Base-by-base conservation (phyloP, 2,329 filamentous ascomycete genomes). In the Sclerotinia minor region DNA sequence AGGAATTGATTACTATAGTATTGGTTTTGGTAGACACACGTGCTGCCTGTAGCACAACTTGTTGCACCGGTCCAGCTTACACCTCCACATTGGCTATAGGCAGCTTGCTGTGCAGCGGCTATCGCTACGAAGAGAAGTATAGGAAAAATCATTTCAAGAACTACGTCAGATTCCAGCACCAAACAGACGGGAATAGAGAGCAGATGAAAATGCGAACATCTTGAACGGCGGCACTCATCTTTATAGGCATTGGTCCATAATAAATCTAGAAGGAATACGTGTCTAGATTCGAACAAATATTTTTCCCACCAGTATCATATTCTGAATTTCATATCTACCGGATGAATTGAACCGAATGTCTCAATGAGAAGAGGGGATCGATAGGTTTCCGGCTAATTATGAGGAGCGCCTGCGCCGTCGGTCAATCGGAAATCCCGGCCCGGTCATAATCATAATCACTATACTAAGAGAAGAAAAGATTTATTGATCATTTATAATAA, bases 51-150 rank as follows among this genome's bases (percentile, higher is more conserved):
- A 21, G 50, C 69, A 47, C 72, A 75, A 32, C n/a, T 52, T 15
- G 68, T 73, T 17, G 53, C 41, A 15, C 73, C 72, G 19, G 67
- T 66, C 55, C 68, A 73, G 3, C 59, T 49, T 55, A 68, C 38
- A 65, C 73, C 73, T 58, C 73, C 73, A 45, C 73, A 75, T 60
- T 75, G 72, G 21, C 64, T 50, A 58, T 70, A 75, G 7, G 35
- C 35, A 29, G 41, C 26, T 32, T 70, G 64, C n/a, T 61, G 59
- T 17, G 59, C 59, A n/a, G 55, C 55, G 15, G 24, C 17, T 29
- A 24, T 13, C 5, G 55, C 41, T 21, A 44, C 24, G 17, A 26
- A 59, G 7, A 59, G 15, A 19, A 59, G 15, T 44, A 59, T 17
- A 59, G 17, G 17, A 29, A 45, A 17, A 26, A 59, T 26, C 38